Evolutionary conservation across 352 stramenopile genomes (phyloP), one percentile per base, ranked within the genome.

Genomic region (Globisporangium camurandrum): DNA sequence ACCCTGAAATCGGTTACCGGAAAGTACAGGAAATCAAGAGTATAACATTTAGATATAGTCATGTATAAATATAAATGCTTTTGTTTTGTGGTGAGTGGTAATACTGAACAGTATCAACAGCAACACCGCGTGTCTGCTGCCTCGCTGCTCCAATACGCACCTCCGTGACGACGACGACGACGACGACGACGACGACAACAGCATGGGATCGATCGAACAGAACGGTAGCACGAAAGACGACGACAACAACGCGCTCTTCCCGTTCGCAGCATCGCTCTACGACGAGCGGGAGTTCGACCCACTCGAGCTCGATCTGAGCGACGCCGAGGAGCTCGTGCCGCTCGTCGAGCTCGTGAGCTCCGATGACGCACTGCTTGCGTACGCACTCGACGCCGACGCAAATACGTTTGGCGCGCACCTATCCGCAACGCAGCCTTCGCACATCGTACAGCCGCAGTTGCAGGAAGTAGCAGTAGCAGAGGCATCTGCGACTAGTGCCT

Each of bases 321-420:
- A 39, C 1, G 27, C 17, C n/a, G 28, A 49, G 9, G 44, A 24
- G 17, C 22, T 36, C 44, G 44, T 40, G 11, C 28, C 34, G 44
- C 44, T 41, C 36, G 36, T 41, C 36, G 36, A 41, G 1, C 44
- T 49, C 20, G 44, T 49, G 44, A 49, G 44, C 12, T 49, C 44
- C 19, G 44, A 49, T 12, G 44, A 49, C 28, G 33, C 33, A 23
- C 8, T 8, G 10, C 14, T 20, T 7, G 16, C 36, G 17, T 41
- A 22, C 36, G 17, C 36, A 19, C 36, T 41, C 17, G 36, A 6
- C n/a, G n/a, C n/a, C n/a, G n/a, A n/a, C n/a, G n/a, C n/a, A n/a
- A n/a, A n/a, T n/a, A n/a, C n/a, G n/a, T n/a, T n/a, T n/a, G n/a
- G n/a, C n/a, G n/a, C n/a, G n/a, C n/a, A n/a, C n/a, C n/a, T n/a